phyloP scores from a whole-genome alignment of 2,329 filamentous ascomycete species.

The Phoma sp. region DNA sequence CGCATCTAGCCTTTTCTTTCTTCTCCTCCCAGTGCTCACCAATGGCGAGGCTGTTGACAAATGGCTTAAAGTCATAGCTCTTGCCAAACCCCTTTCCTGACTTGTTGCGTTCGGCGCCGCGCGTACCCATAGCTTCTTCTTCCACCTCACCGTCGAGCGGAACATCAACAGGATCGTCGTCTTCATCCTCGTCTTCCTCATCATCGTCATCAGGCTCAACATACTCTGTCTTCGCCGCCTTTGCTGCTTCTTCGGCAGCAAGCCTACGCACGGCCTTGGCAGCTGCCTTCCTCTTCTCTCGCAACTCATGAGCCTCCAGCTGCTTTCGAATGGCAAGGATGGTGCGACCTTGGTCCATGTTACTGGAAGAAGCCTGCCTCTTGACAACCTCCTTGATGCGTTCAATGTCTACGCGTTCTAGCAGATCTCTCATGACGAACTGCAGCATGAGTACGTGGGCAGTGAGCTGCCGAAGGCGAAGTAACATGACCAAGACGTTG shows the following conservation, averaged over 20 bases:
- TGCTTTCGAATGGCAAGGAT: slow-evolving; percentile 41
- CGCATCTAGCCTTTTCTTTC: slow-evolving; percentile 54
- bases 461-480: slow-evolving; percentile 61
- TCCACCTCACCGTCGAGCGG: not conserved
- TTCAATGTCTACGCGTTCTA: slow-evolving; percentile 56
- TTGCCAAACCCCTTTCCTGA: slow-evolving; percentile 48
- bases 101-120: slow-evolving; percentile 1
- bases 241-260: slow-evolving; percentile 16
- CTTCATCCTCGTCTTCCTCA: slow-evolving; percentile 2
- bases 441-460: slow-evolving; percentile 59
- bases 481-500: slow-evolving; percentile 49
- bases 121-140: not conserved
- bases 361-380: slow-evolving; percentile 24
- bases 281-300: slow-evolving; percentile 23
- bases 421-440: slow-evolving; percentile 53
- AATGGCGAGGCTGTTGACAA: slow-evolving; percentile 45
- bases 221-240: slow-evolving; percentile 1
- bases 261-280: slow-evolving; percentile 1
- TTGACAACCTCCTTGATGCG: slow-evolving; percentile 48
- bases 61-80: slow-evolving; percentile 51
- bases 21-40: slow-evolving; percentile 49
- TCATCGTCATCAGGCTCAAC: slow-evolving; percentile 6
- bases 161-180: slow-evolving; percentile 12
- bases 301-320: slow-evolving; percentile 26
- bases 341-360: slow-evolving; percentile 17